Base-by-base conservation (phyloP, 176 grass and related monocot genomes). In the Tillandsia fasciculata region DNA sequence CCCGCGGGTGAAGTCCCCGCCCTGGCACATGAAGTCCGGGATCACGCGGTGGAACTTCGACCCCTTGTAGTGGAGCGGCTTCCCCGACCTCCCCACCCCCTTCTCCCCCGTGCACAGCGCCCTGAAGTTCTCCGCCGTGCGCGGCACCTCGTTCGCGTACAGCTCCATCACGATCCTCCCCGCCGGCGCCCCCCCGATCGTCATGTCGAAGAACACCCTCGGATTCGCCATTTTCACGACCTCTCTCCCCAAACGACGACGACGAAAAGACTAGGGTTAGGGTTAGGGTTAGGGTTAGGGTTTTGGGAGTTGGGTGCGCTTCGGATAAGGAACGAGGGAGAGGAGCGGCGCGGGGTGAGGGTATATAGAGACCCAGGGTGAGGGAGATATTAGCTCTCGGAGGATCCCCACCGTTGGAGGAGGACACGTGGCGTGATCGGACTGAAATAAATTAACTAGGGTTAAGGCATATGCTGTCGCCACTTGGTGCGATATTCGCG, bases 1-100 rank as follows among this genome's bases (percentile, higher is more conserved):
- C 5, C 75, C 63, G 0, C 22, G 49, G 9, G 79, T 79, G 75
- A 83, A 79, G 75, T 87, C 84, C 51, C 84, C 84, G 70, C 84
- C 79, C 67, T 87, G 79, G 79, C 84, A 87, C 84, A 87, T 87
- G 71, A 87, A 87, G 17, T 69, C 84, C 26, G 84, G 84, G 57
- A 87, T 76, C 67, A 87, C 84, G 1, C 75, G 84, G 75, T 87
- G 84, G 79, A 87, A 79, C 51, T 63, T 18, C 9, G 52, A 28
- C 42, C 75, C 75, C 70, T 82, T 79, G 84, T 87, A 87, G 71
- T 71, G 71, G 10, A 82, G 75, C 0, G 0, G 66, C 75, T 33
- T 71, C 17, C 84, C 71, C 1, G 75, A 63, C 12, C 13, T 51
- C 13, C 59, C 73, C 13, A 0, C 0, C 23, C 51, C 13, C n/a